These are phyloP conservation scores for Boletus rubroflammeus DNA, from an alignment of 768 basidiomycete genomes.

Conservation along the genomic window DNA sequence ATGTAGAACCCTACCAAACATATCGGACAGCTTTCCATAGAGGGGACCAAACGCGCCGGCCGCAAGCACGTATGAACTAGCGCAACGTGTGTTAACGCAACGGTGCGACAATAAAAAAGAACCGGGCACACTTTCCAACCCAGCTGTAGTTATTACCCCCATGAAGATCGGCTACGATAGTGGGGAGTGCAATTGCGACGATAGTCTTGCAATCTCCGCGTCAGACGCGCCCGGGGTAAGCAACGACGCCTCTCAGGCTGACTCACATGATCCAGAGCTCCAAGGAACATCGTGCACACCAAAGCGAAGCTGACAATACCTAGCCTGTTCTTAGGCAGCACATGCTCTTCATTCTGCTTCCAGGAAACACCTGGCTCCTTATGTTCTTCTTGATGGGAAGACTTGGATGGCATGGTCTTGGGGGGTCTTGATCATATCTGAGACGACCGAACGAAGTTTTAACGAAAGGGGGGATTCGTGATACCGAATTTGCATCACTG, in stretches of 20 bases:
- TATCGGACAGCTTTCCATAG: conserved; percentile 75
- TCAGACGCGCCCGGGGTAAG: background rate
- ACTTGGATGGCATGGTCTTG: background rate
- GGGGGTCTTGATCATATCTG: background rate
- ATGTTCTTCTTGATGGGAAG: background rate
- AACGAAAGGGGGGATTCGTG: background rate
- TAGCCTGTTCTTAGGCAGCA: conserved; percentile 36
- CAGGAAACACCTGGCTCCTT: conserved; percentile 44
- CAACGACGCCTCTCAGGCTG: background rate
- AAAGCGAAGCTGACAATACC: conserved; percentile 23
- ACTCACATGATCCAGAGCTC: conserved; percentile 55
- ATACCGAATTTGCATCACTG: background rate
- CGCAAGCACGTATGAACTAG: conserved; percentile 71
- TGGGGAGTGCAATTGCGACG: conserved; percentile 67
- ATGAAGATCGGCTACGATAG: conserved; percentile 60
- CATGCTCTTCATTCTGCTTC: conserved; percentile 50
- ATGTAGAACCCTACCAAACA: conserved; percentile 29
- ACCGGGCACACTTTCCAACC: conserved; percentile 56
- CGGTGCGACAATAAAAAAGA: background rate
- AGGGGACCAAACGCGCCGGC: conserved; percentile 63
- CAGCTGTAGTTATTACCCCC: conserved; percentile 64
- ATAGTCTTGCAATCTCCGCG: conserved; percentile 41
- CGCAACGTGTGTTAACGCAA: background rate
- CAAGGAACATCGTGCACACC: conserved; percentile 29
- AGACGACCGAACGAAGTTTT: background rate